Evolutionary conservation across 1,139 yeast genomes (phyloP).

Genomic region (Geotrichum aggregatum): DNA sequence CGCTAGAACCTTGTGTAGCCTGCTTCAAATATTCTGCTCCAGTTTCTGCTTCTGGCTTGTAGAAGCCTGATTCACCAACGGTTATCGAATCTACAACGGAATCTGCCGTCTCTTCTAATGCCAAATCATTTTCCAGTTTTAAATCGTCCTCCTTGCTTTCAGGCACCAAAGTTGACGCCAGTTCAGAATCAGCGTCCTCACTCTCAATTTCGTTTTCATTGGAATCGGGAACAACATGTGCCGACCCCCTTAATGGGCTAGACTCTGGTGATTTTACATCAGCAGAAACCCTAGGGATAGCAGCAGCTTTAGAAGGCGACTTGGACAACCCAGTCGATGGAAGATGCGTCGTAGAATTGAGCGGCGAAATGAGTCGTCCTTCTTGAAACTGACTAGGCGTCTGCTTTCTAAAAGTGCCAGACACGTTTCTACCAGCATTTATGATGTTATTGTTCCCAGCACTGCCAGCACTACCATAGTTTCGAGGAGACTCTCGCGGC

Average conservation of each 20-base stretch:
- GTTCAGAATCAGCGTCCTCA: not conserved
- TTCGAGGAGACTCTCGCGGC: not conserved
- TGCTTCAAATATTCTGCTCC: no score
- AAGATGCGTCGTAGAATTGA: slow-evolving; percentile 14
- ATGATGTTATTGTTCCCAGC: no score
- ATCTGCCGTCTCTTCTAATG: not conserved
- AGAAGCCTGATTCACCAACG: no score
- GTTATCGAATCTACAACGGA: not conserved
- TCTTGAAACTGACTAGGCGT: slow-evolving; percentile 9
- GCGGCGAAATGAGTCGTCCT: slow-evolving; percentile 19
- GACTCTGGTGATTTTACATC: not conserved
- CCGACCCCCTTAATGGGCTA: not conserved
- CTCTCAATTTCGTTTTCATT: not conserved
- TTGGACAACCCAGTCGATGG: slow-evolving; percentile 14
- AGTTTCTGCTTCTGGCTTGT: no score
- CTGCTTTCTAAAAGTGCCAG: slow-evolving; percentile 8
- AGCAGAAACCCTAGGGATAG: not conserved
- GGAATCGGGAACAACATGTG: no score
- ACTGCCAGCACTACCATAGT: no score
- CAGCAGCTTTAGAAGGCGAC: not conserved
- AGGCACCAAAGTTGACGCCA: not conserved
- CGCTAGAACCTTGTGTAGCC: not conserved
- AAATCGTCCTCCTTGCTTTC: not conserved
- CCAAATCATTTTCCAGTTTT: not conserved
- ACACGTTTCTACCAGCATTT: slow-evolving; percentile 19